Conservation (phyloP, 208 protist species). For the Trypanosoma cruzi region DNA sequence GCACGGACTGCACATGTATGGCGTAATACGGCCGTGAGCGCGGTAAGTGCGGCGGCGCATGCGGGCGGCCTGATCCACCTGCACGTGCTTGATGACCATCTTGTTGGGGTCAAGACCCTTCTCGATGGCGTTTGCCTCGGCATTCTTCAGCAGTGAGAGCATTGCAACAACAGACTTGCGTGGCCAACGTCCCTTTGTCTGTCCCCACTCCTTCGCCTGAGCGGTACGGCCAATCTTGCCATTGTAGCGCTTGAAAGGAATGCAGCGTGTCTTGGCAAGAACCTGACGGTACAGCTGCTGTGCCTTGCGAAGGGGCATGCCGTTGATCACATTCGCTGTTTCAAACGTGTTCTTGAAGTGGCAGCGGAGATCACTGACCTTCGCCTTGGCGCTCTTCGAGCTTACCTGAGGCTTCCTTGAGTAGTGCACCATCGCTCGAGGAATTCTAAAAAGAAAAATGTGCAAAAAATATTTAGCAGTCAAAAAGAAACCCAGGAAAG, state of each 20-base stretch:
- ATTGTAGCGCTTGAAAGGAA: slow-evolving; percentile 95
- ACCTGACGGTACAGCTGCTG: slow-evolving; percentile 94
- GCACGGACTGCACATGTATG: slow-evolving; percentile 95
- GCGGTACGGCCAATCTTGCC: slow-evolving; percentile 92
- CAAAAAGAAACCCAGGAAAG: slow-evolving; percentile 1
- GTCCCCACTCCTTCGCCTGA: slow-evolving; percentile 93
- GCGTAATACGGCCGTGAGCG: slow-evolving; percentile 95
- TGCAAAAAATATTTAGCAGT: slow-evolving; percentile 14
- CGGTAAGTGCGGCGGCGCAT: slow-evolving; percentile 95
- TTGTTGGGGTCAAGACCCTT: slow-evolving; percentile 92
- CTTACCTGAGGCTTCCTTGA: slow-evolving; percentile 91
- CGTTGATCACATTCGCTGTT: slow-evolving; percentile 93
- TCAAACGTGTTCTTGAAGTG: slow-evolving; percentile 97
- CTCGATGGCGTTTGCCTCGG: slow-evolving; percentile 88
- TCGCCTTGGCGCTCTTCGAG: slow-evolving; percentile 87
- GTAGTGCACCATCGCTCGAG: slow-evolving; percentile 86
- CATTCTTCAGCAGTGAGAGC: slow-evolving; percentile 93
- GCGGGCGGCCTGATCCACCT: slow-evolving; percentile 90
- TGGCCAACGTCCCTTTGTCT: slow-evolving; percentile 94
- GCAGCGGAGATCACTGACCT: slow-evolving; percentile 91
- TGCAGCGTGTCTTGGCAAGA: slow-evolving; percentile 93
- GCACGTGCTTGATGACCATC: slow-evolving; percentile 94
- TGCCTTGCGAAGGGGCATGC: slow-evolving; percentile 75
- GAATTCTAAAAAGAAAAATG: slow-evolving; percentile 15
- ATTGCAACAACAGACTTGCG: slow-evolving; percentile 94